A percentile compares a stretch with the other conserved stretches of the same genome.
These are phyloP conservation scores for Primulina tabacum DNA, from an alignment of 257 asterid genomes.

Conservation along the genomic window DNA sequence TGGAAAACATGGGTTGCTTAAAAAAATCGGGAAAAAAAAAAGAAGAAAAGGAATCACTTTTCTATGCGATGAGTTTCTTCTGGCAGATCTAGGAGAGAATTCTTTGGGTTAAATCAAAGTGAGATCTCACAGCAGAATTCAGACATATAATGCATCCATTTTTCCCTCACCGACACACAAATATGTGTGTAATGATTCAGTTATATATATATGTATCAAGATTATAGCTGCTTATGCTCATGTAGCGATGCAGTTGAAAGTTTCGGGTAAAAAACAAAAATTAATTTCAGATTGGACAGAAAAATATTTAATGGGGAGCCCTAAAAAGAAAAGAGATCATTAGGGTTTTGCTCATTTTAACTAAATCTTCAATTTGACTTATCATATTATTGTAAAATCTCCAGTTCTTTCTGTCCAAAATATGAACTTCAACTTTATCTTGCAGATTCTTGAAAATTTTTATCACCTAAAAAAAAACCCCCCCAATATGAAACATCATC, in stretches of 20 bases:
- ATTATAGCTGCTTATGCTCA: too few relatives aligned
- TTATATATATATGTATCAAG: too few relatives aligned
- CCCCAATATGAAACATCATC: too few relatives aligned
- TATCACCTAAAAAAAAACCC: neutral
- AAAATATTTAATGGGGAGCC: too few relatives aligned
- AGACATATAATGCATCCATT: too few relatives aligned
- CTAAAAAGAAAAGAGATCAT: neutral
- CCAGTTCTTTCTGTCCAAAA: neutral
- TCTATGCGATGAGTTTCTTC: constrained; percentile 30
- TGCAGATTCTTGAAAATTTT: neutral
- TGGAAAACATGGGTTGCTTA: neutral
- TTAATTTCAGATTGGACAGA: too few relatives aligned
- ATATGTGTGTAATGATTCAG: neutral
- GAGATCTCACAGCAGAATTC: too few relatives aligned
- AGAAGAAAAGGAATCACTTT: constrained; percentile 18
- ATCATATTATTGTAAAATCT: too few relatives aligned
- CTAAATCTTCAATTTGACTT: neutral
- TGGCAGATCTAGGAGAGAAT: neutral
- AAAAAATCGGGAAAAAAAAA: neutral
- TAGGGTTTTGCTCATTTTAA: neutral
- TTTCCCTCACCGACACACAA: neutral
- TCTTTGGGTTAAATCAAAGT: neutral
- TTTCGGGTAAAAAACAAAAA: too few relatives aligned
- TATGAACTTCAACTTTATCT: too few relatives aligned
- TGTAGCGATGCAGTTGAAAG: too few relatives aligned